Conservation (phyloP, 441 rosid species). For the Rhodomyrtus psidioides region DNA sequence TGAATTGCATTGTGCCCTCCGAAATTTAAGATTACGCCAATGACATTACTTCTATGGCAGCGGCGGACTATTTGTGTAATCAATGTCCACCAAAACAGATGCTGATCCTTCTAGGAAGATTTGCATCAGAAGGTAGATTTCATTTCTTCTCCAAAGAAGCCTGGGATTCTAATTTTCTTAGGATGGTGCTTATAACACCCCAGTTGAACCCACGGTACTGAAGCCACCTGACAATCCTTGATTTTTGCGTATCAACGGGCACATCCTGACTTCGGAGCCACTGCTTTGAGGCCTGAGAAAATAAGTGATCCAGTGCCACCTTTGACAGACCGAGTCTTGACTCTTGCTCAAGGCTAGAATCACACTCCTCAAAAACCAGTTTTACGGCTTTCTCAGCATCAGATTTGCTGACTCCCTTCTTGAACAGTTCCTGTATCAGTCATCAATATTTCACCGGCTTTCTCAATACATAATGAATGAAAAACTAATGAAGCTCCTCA, state of each 20-base stretch:
- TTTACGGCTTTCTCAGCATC: constrained; percentile 65
- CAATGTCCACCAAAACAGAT: not conserved
- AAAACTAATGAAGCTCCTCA: not conserved
- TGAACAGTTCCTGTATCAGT: constrained; percentile 52
- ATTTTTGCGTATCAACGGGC: constrained; percentile 54
- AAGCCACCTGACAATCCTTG: constrained; percentile 83
- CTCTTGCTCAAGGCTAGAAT: constrained; percentile 32
- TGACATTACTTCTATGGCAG: not conserved
- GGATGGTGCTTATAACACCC: constrained; percentile 45
- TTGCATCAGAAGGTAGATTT: not conserved
- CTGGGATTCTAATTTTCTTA: constrained; percentile 56
- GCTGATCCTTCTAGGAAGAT: not conserved
- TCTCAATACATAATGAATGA: not conserved
- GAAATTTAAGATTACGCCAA: not conserved
- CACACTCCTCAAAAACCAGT: constrained; percentile 50
- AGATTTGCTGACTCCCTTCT: constrained; percentile 47
- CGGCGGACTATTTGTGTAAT: not conserved
- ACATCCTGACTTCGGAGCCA: constrained; percentile 61
- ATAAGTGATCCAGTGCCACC: constrained; percentile 56
- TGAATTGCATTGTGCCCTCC: not conserved
- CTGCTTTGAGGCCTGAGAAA: constrained; percentile 69
- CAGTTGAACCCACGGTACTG: constrained; percentile 88
- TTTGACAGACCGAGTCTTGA: constrained; percentile 52
- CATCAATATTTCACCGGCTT: not conserved
- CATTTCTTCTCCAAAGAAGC: constrained; percentile 19